Base-by-base conservation (phyloP, 164 flowering plant genomes). In the Vitis amurensis region DNA sequence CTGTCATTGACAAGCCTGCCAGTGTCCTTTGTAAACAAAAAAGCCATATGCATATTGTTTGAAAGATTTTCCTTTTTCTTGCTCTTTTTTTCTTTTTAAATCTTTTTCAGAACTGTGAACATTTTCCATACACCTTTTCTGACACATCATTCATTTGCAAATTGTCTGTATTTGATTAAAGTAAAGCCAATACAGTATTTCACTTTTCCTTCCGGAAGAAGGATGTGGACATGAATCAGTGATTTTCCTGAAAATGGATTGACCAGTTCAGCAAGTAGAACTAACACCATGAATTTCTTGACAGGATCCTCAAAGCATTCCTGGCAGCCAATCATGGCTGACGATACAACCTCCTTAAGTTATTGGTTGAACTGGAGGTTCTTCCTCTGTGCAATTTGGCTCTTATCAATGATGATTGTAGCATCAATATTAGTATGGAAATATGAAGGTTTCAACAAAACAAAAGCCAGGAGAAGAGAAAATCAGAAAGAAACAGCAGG, bases 341-440 rank as follows among this genome's bases (percentile, higher is more conserved):
- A 60, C 3, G 84, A 85, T 74, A 79, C 89, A 23, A 83, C 85
- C 3, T 68, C 72, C n/a, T 68, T 72, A 10, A 80, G 80, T 72
- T 88, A 84, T 17, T 88, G 92, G 92, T 76, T 88, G 79, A 88
- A 86, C 78, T 81, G 87, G 87, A 81, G 87, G 70, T 80, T 88
- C 77, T 71, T 77, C 14, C 61, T 79, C 10, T 85, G 88, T 77
- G 86, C 85, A 29, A 7, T 77, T 17, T 75, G 77, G 69, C 4
- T 88, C 60, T 16, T 84, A 17, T 4, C 31, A 8, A 19, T 76
- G 11, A 71, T 80, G 71, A 57, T 81, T 30, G 7, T 76, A 2
- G 73, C 85, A 8, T 55, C 81, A 49, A 11, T 79, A 15, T 27
- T 86, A 1, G 80, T 88, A 71, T 82, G 84, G 87, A 85, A 72